Evolutionary conservation across 352 stramenopile species (phyloP).

Genomic region (Phytophthora cajani): DNA sequence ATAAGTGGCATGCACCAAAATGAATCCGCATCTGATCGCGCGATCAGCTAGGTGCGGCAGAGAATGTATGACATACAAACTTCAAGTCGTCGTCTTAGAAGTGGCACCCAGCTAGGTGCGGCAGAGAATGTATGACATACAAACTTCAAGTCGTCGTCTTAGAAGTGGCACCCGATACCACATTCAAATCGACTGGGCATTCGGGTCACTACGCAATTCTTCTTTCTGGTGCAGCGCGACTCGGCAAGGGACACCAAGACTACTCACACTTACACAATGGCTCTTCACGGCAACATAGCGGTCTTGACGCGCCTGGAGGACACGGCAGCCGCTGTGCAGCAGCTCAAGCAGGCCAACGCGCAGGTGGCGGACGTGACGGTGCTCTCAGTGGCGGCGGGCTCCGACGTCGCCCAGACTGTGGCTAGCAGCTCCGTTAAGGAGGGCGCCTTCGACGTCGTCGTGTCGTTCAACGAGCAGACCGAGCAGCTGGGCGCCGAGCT

Average conservation of each 20-base stretch:
- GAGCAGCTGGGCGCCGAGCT: constrained; percentile 54
- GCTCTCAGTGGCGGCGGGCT: constrained; percentile 44
- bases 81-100: neutral
- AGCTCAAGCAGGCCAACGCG: constrained; percentile 51
- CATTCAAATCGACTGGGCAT: constrained; percentile 16
- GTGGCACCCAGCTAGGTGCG: neutral
- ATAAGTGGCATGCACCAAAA: neutral
- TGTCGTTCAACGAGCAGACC: constrained; percentile 65
- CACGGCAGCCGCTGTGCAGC: constrained; percentile 40
- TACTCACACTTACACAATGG: constrained; percentile 24
- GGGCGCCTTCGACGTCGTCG: constrained; percentile 54
- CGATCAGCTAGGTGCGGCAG: constrained; percentile 3
- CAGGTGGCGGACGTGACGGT: constrained; percentile 57
- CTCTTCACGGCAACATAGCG: constrained; percentile 56
- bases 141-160: constrained; percentile 2
- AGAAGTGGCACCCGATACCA: constrained; percentile 1
- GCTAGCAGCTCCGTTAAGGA: constrained; percentile 36
- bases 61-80: constrained; percentile 8
- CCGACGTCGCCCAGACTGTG: constrained; percentile 52
- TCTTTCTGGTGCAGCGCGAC: constrained; percentile 33
- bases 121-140: neutral
- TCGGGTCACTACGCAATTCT: constrained; percentile 28
- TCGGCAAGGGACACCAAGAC: constrained; percentile 10
- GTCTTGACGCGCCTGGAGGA: constrained; percentile 65
- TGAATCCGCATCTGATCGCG: constrained; percentile 17